Base-by-base conservation (phyloP, 768 basidiomycete species). In the Tricholomella constricta region DNA sequence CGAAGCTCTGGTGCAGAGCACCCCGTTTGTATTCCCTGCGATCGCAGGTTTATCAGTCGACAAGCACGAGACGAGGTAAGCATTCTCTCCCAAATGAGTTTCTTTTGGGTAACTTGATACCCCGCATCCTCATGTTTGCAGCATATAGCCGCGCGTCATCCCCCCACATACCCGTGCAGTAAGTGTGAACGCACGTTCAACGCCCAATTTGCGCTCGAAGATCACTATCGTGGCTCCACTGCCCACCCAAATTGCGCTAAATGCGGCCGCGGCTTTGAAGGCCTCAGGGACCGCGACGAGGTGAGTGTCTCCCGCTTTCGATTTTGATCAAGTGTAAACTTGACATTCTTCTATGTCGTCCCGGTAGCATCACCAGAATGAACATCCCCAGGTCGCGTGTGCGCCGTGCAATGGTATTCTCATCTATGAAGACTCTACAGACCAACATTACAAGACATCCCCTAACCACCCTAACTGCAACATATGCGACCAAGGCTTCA, bases 171-270 rank as follows among this genome's bases (percentile, higher is more conserved):
- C 54, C 69, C 70, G 51, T 77, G 76, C 46, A 51, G 55, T 2
- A 52, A 61, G 11, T 77, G 75, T 55, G 62, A 65, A n/a, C 58
- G 71, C 34, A 61, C 55, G 2, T 78, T 66, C 51, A 59, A 63
- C 22, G 69, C 69, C 8, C 68, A 63, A 14, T 69, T 71, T 35
- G 72, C 75, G 1, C 61, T 78, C 11, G 72, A 77, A 5, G 78
- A 78, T 53, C 79, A 80, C 49, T 79, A 75, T 54, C 65, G 76
- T 12, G 78, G 77, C 3, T 74, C 75, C 9, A 52, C 67, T 20
- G 63, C 65, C 6, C 79, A 81, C 57, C 76, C 78, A 0, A 80
- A 77, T 32, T 81, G 79, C 52, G 47, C 57, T 9, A 65, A 69
- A n/a, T 80, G 78, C 54, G 73, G 74, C 6, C 63, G 70, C 31